phyloP scores from a whole-genome alignment of 1,284 basidiomycete species.

The Malassezia furfur region DNA sequence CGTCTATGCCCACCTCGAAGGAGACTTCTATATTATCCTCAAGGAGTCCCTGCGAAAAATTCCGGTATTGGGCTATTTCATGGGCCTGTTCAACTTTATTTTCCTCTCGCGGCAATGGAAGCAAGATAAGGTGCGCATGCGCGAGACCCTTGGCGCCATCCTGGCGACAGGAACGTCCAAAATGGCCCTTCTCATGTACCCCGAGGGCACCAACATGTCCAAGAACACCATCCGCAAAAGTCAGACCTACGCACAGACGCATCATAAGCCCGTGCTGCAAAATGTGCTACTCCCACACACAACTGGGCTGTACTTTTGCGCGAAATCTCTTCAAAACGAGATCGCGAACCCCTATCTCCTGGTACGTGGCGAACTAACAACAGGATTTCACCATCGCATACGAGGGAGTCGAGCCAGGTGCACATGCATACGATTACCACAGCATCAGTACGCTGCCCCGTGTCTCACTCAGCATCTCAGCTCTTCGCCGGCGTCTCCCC shows the following conservation, averaged over 20 bases:
- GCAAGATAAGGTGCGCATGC: not conserved
- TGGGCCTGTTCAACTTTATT: not conserved
- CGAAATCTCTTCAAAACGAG: not conserved
- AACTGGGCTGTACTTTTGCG: constrained; percentile 1
- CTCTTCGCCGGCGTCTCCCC: not conserved
- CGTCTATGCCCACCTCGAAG: not conserved
- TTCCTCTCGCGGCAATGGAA: constrained; percentile 4
- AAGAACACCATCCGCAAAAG: not conserved
- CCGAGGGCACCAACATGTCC: constrained; percentile 1
- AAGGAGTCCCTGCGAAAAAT: constrained; percentile 1
- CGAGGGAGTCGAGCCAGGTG: not conserved
- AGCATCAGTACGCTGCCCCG: not conserved
- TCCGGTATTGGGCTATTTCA: not conserved
- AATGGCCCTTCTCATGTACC: not conserved
- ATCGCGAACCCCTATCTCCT: not conserved
- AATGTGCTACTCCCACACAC: not conserved
- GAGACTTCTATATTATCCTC: not conserved
- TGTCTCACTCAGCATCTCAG: not conserved
- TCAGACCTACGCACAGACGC: not conserved
- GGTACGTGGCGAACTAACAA: not conserved
- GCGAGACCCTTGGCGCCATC: not conserved
- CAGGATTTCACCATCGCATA: constrained; percentile 6
- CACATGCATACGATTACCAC: not conserved
- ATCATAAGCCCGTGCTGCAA: not conserved
- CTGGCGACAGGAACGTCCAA: not conserved